Evolutionary conservation across 352 stramenopile genomes (phyloP).

Genomic region (Phytopythium aichiense): DNA sequence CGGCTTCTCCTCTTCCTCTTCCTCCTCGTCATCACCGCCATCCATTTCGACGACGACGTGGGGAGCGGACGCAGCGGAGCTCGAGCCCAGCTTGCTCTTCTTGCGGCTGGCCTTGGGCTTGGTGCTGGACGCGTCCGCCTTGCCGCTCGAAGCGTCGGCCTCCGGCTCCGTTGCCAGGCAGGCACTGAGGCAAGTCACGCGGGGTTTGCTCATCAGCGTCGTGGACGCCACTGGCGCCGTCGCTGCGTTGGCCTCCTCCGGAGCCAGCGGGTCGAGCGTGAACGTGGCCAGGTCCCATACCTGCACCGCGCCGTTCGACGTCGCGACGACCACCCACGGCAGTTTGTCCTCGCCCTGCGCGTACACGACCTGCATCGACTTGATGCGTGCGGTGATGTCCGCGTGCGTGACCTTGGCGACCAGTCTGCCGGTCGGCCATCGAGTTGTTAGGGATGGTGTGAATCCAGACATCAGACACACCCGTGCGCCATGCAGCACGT

Average conservation of each 20-base stretch:
- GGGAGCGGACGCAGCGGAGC: conserved; percentile 29
- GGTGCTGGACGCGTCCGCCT: conserved; percentile 14
- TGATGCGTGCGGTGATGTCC: conserved; percentile 65
- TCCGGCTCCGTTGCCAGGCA: conserved; percentile 38
- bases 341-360: conserved; percentile 46
- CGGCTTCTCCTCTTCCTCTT: neutral
- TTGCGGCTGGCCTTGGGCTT: conserved; percentile 48
- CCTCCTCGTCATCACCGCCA: conserved; percentile 18
- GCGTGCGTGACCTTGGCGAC: conserved; percentile 64
- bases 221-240: conserved; percentile 60
- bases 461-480: neutral
- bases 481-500: conserved; percentile 16
- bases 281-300: conserved; percentile 78
- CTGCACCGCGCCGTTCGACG: conserved; percentile 70
- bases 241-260: conserved; percentile 52
- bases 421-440: conserved; percentile 21
- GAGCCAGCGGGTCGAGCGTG: conserved; percentile 36
- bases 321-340: conserved; percentile 71
- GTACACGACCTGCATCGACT: conserved; percentile 72
- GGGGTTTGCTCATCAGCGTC: conserved; percentile 62
- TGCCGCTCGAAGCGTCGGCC: conserved; percentile 8
- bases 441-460: neutral
- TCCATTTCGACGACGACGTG: conserved; percentile 73
- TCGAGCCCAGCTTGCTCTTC: conserved; percentile 12
- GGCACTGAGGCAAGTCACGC: conserved; percentile 68